Evolutionary conservation across 257 asterid genomes (phyloP).

Genomic region (Ballota nigra): DNA sequence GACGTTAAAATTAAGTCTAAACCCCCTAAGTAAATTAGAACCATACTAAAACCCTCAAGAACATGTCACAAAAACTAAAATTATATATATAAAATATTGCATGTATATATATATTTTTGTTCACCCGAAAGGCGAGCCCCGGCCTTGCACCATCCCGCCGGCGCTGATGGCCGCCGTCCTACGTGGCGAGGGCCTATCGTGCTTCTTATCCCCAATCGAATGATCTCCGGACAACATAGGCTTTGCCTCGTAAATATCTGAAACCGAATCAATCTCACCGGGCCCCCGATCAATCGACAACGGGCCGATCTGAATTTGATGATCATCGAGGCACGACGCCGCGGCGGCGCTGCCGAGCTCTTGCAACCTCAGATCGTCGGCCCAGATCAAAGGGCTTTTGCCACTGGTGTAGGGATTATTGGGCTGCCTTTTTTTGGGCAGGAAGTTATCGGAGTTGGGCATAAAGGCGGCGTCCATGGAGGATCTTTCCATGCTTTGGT

Average conservation of each 20-base stretch:
- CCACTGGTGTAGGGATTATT: slow-evolving; percentile 37
- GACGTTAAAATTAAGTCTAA: not conserved
- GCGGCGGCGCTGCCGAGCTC: slow-evolving; percentile 43
- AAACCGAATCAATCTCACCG: slow-evolving; percentile 41
- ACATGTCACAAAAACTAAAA: not conserved
- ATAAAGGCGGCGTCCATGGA: slow-evolving; percentile 42
- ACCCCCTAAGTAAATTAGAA: not conserved
- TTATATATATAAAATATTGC: not conserved
- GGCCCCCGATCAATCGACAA: slow-evolving; percentile 38
- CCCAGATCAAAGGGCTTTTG: slow-evolving; percentile 67
- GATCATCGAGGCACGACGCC: slow-evolving; percentile 48
- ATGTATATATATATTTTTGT: not conserved
- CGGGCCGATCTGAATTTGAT: slow-evolving; percentile 39
- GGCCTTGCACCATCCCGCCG: slow-evolving; percentile 40
- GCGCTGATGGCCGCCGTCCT: slow-evolving; percentile 40
- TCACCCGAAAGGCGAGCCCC: slow-evolving; percentile 64
- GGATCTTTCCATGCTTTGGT: slow-evolving; percentile 41
- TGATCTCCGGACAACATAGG: slow-evolving; percentile 37
- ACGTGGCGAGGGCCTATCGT: slow-evolving; percentile 51
- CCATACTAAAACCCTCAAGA: not conserved
- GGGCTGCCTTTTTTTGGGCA: slow-evolving; percentile 53
- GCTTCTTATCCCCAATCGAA: slow-evolving; percentile 38
- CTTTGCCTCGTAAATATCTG: slow-evolving; percentile 56
- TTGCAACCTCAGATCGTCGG: slow-evolving; percentile 66
- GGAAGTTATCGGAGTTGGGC: slow-evolving; percentile 29